A percentile compares a stretch with the other conserved stretches of the same genome.
Evolutionary conservation across 129 eudicot species (phyloP).

Genomic region (Logfia minima): DNA sequence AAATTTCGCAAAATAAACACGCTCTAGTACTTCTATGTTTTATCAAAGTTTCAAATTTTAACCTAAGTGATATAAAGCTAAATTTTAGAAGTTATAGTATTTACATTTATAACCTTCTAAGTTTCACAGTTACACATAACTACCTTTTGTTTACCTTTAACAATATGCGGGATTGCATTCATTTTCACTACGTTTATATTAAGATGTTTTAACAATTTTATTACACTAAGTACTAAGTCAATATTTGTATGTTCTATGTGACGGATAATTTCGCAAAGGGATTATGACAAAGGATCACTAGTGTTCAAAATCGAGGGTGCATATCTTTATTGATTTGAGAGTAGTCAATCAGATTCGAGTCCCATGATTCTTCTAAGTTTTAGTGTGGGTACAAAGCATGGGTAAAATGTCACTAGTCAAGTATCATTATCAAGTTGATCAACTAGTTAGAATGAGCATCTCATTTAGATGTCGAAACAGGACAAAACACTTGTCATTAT

Average conservation of each 20-base stretch:
- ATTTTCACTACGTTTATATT: no score
- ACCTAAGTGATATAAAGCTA: no score
- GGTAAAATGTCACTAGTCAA: conserved; percentile 23
- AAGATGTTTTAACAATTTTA: no score
- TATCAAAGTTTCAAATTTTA: no score
- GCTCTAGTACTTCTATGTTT: no score
- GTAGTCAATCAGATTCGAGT: conserved; percentile 24
- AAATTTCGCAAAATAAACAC: no score
- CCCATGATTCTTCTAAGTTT: conserved; percentile 15
- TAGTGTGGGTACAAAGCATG: conserved; percentile 32
- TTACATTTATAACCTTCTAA: no score
- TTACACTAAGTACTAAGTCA: not conserved
- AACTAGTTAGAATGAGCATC: not conserved
- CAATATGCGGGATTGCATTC: no score
- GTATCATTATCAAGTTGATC: conserved; percentile 8
- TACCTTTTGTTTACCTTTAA: no score
- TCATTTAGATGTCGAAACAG: not conserved
- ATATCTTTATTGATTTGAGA: conserved; percentile 31
- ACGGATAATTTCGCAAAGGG: not conserved
- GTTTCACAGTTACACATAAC: no score
- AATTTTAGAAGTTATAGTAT: no score
- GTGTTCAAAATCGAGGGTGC: conserved; percentile 33
- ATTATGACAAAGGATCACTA: not conserved
- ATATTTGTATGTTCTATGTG: not conserved
- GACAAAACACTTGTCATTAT: conserved; percentile 37